Conservation (phyloP, 768 basidiomycete species). For the Leccinum sublutescens region DNA sequence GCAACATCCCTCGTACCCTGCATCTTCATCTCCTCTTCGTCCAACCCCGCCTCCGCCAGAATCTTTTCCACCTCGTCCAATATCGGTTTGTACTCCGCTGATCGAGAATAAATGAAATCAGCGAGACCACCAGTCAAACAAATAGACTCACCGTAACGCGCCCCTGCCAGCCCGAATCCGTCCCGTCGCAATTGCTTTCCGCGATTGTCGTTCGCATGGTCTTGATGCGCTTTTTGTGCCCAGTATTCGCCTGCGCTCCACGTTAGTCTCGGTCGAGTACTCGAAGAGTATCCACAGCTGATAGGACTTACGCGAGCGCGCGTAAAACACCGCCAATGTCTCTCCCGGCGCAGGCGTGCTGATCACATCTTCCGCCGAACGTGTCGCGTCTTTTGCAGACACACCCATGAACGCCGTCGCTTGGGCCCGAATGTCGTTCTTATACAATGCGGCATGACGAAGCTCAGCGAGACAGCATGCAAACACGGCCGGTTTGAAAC, state of each 20-base stretch:
- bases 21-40: constrained; percentile 75
- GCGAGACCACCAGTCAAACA: background rate
- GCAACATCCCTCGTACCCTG: constrained; percentile 45
- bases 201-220: constrained; percentile 53
- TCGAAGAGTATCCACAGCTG: background rate
- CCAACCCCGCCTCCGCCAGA: constrained; percentile 77
- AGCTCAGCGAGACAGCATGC: background rate
- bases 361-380: constrained; percentile 66
- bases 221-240: constrained; percentile 65
- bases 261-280: background rate
- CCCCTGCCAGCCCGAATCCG: constrained; percentile 74
- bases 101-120: background rate
- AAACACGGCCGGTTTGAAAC: background rate
- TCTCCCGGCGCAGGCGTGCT: constrained; percentile 86
- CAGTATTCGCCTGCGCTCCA: constrained; percentile 66
- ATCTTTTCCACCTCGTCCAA: constrained; percentile 82
- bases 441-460: background rate
- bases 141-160: constrained; percentile 55
- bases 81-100: constrained; percentile 80
- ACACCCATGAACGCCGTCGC: constrained; percentile 64
- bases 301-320: constrained; percentile 63
- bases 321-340: constrained; percentile 79
- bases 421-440: constrained; percentile 41
- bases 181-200: constrained; percentile 79
- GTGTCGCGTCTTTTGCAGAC: constrained; percentile 48